Evolutionary conservation across 441 rosid species (phyloP).

Genomic region (Pelargonium citronellum): DNA sequence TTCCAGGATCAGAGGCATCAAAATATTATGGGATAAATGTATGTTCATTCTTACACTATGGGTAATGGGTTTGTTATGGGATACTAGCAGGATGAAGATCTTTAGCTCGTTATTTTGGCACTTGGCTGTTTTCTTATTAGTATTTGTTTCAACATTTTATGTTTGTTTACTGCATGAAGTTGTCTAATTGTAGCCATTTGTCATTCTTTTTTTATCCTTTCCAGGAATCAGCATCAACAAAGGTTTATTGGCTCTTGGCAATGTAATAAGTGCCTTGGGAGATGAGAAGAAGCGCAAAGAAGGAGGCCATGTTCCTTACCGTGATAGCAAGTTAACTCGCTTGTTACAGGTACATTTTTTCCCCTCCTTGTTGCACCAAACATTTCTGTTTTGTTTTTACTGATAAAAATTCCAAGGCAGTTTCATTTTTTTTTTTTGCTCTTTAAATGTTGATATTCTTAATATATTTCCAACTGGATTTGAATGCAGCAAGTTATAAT

Average conservation of each 20-base stretch:
- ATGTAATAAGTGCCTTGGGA: constrained; percentile 93
- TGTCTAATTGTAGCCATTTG: not conserved
- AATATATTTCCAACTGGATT: not conserved
- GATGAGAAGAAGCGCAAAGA: constrained; percentile 93
- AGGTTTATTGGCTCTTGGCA: constrained; percentile 89
- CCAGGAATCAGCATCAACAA: constrained; percentile 90
- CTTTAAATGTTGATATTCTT: not conserved
- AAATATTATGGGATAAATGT: not conserved
- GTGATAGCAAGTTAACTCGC: constrained; percentile 98
- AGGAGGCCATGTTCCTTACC: constrained; percentile 93
- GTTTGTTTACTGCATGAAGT: not conserved
- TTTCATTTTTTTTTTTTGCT: not conserved
- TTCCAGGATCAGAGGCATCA: not conserved
- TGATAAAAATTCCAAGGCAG: not conserved
- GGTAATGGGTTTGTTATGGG: not conserved
- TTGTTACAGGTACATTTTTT: constrained; percentile 59
- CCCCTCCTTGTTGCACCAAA: not conserved
- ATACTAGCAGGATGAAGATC: not conserved
- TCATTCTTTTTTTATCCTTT: constrained; percentile 13
- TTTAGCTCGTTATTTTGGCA: not conserved
- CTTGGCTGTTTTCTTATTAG: not conserved
- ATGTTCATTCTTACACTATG: not conserved
- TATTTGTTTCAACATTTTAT: not conserved
- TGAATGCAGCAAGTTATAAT: not conserved
- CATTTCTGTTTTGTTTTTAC: not conserved